Evolutionary conservation across 2,329 filamentous ascomycete species (phyloP), one percentile per base, ranked within the genome.

Genomic region (Apiospora marii): DNA sequence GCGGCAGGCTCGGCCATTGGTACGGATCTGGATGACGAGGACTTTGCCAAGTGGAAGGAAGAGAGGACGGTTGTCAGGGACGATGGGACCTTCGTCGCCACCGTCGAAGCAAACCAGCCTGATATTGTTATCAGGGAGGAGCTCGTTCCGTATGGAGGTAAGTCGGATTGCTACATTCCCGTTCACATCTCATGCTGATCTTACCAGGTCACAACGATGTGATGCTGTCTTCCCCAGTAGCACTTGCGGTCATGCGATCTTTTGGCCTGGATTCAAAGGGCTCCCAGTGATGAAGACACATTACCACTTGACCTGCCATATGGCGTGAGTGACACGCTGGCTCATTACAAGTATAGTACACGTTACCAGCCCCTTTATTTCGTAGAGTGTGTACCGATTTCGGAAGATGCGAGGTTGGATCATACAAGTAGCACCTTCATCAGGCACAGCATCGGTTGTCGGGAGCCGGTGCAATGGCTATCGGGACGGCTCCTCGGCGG

Each of bases 121-220:
- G 80, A 87, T 73, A 85, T 87, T 13, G 76, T 86, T 10, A 84
- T 91, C 44, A 83, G 86, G 51, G 87, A 90, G 76, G 88, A 91
- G 74, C 77, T 89, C 43, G 85, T 88, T 43, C 85, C 86, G 13
- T 84, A 87, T 67, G 89, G 89, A 75, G 88, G 89, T 90, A 76
- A 81, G 87, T 81, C 71, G 24, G 44, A 30, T 44, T 19, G 34
- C 43, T 16, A 3, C 41, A 53, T 10, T 43, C 16, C 73, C 71
- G 30, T 76, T 19, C 51, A 49, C 24, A 43, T 58, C 69, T 70
- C 24, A 51, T 43, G 13, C 73, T 80, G 58, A 79, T 72, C 34
- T 4, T 48, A 46, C 0, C 71, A 93, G 92, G 90, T 7, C 93
- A 95, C 79, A 94, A 94, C 78, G 84, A 88, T 69, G 86, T 95